Base-by-base conservation (phyloP, 202 grass and related monocot genomes). In the Eragrostis tef region DNA sequence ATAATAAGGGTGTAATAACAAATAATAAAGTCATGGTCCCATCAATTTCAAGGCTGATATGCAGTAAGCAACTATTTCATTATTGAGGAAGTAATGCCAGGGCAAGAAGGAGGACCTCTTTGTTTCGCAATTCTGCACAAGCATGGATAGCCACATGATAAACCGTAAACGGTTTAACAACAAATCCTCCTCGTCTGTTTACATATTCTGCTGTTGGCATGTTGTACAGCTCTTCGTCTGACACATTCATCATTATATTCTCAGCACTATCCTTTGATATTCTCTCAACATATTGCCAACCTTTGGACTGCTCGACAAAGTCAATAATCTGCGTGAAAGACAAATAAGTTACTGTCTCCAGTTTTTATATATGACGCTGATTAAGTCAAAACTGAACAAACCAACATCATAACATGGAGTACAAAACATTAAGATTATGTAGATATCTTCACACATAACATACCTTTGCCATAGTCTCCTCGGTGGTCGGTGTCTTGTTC, bases 171-270 rank as follows among this genome's bases (percentile, higher is more conserved):
- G 86, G 84, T 64, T 82, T 92, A 70, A 75, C 53, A 31, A 91
- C 26, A 87, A 98, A 98, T 62, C 73, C 90, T 74, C 90, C 92
- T 67, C 88, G 85, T 80, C 92, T 91, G 36, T 98, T 71, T 58
- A 88, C 39, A 94, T 86, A 93, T 66, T 98, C 95, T 89, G 90
- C 86, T 77, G 95, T 98, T 69, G 95, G 95, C 69, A 98, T 83
- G 51, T 98, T 98, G 83, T 98, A 98, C 21, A 98, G 20, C 64
- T 98, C 95, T 81, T 98, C 95, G 61, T 98, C 95, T 53, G 87
- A 90, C 19, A 98, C 88, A 71, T 98, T 98, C 95, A 98, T 98
- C 95, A 98, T 98, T 80, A 95, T 85, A 89, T 91, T 98, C 83
- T 98, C 90, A 69, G 92, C 92, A 44, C 50, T 90, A 56, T 98